phyloP scores from a whole-genome alignment of 495 filamentous ascomycete genomes.

The Penicillium herquei region DNA sequence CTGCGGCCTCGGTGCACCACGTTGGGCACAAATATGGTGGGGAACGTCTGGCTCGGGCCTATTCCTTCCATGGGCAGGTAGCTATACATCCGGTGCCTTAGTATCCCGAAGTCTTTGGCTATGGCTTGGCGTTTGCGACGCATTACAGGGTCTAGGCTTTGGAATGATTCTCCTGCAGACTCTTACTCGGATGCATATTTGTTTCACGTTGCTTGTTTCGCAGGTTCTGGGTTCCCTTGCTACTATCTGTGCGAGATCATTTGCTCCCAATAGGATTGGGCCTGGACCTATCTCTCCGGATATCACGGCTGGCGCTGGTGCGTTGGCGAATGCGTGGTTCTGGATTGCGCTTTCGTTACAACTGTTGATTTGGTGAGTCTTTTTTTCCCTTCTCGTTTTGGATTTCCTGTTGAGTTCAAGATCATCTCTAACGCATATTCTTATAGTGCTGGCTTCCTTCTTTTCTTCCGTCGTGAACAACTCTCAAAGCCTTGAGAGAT shows the following conservation, averaged over 20 bases:
- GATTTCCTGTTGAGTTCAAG: background rate
- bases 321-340: slow-evolving; percentile 59
- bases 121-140: slow-evolving; percentile 50
- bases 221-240: slow-evolving; percentile 51
- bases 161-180: slow-evolving; percentile 54
- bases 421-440: background rate
- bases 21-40: slow-evolving; percentile 55
- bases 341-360: slow-evolving; percentile 65
- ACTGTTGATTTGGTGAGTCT: slow-evolving; percentile 56
- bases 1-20: slow-evolving; percentile 49
- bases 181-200: slow-evolving; percentile 49
- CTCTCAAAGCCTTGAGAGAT: slow-evolving; percentile 58
- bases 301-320: slow-evolving; percentile 40
- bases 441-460: slow-evolving; percentile 58
- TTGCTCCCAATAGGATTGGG: slow-evolving; percentile 48
- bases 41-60: slow-evolving; percentile 46
- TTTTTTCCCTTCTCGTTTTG: background rate
- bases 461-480: slow-evolving; percentile 73
- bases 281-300: slow-evolving; percentile 50
- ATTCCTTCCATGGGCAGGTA: slow-evolving; percentile 51
- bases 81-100: slow-evolving; percentile 40
- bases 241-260: slow-evolving; percentile 46
- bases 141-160: slow-evolving; percentile 50
- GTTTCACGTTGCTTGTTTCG: slow-evolving; percentile 50
- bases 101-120: slow-evolving; percentile 50